Base-by-base conservation (phyloP, 2,329 filamentous ascomycete species). In the Aspergillus candidus region DNA sequence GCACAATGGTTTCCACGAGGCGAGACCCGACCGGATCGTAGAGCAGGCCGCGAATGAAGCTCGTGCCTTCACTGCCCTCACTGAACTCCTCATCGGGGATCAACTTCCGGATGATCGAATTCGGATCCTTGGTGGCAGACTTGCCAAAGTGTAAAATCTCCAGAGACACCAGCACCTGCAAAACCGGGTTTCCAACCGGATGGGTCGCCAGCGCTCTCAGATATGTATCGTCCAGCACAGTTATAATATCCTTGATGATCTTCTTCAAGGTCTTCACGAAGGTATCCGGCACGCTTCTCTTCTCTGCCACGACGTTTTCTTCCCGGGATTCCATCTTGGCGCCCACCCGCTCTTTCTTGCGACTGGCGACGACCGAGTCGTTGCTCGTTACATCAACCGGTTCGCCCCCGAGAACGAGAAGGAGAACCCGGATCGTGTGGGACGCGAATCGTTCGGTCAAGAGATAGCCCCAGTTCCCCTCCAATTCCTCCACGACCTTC, bases 21-120 rank as follows among this genome's bases (percentile, higher is more conserved):
- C 91, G 84, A 3, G 91, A 96, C 12, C 93, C 93, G 40, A 97
- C 83, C 2, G 85, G 77, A 60, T 97, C 89, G 66, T 96, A 97
- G 18, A 96, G 74, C 61, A 97, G 79, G 44, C 86, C 83, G 57
- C 86, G 89, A 61, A 97, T 78, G 61, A 97, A 95, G 12, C 80
- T 77, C 4, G 86, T 85, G 38, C 83, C 84, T 30, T 87, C 86
- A 2, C 80, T 80, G 12, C 80, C 80, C 50, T 91, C 84, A 27
- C 77, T 76, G 14, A 94, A 78, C 0, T 86, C 82, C 40, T 85
- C 87, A 40, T 86, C 90, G 0, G 90, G 89, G 1, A 96, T 73
- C 1, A 98, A 77, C 49, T 81, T 82, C 46, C 80, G 82, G 10
- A 95, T 77, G 10, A 97, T 79, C 0, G 85, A 80, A 34, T 77